A percentile compares a stretch with the other conserved stretches of the same genome.
phyloP scores from a whole-genome alignment of 176 grass and related monocot genomes.

The Lolium rigidum region DNA sequence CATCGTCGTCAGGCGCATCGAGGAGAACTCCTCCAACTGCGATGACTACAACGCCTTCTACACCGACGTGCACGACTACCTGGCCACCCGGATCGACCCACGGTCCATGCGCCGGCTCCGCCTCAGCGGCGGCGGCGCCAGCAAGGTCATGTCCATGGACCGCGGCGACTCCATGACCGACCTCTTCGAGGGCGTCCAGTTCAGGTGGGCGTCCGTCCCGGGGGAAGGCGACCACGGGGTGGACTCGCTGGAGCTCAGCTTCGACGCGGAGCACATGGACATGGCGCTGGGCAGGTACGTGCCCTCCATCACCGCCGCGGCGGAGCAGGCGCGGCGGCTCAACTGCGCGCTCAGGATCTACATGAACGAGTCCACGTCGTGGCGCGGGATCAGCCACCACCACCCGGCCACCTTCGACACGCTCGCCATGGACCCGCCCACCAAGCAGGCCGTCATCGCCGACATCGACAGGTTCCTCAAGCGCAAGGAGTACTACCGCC shows the following conservation, averaged over 20 bases:
- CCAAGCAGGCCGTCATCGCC: slow-evolving; percentile 6
- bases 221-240: background rate
- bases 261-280: slow-evolving; percentile 38
- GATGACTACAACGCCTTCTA: background rate
- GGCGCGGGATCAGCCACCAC: slow-evolving; percentile 42
- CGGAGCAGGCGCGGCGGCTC: background rate
- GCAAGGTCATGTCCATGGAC: slow-evolving; percentile 26
- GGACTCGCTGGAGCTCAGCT: slow-evolving; percentile 31
- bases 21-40: background rate
- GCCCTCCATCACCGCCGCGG: slow-evolving; percentile 29
- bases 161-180: slow-evolving; percentile 31
- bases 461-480: slow-evolving; percentile 41
- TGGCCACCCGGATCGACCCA: slow-evolving; percentile 39
- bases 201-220: slow-evolving; percentile 34
- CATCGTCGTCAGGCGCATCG: slow-evolving; percentile 20
- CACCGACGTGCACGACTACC: slow-evolving; percentile 35
- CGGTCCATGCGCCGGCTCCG: slow-evolving; percentile 28
- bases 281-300: slow-evolving; percentile 31
- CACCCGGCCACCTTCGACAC: slow-evolving; percentile 78
- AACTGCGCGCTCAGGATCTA: slow-evolving; percentile 36
- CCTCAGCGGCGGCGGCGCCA: slow-evolving; percentile 6
- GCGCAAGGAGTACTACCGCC: slow-evolving; percentile 37
- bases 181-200: slow-evolving; percentile 47
- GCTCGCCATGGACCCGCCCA: slow-evolving; percentile 51
- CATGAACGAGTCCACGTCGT: slow-evolving; percentile 28